Percentiles rank a stretch among this genome's conserved stretches.
These are phyloP conservation scores for Rubus parviflorus DNA, from an alignment of 306 rosid species.

Conservation along the genomic window DNA sequence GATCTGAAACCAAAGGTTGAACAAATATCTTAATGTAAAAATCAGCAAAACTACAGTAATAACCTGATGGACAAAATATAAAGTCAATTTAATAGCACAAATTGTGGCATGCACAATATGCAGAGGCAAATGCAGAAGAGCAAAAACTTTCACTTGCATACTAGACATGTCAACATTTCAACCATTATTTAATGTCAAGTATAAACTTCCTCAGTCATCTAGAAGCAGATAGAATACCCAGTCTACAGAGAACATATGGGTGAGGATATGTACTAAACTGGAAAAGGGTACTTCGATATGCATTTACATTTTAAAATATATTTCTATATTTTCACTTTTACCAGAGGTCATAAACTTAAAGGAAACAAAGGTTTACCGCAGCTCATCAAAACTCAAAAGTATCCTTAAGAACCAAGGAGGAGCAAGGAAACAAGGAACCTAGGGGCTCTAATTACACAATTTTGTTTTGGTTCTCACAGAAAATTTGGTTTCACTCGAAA, in stretches of 20 bases:
- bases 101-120: background rate
- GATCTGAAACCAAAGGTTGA: constrained; percentile 36
- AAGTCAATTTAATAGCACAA: background rate
- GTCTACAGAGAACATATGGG: background rate
- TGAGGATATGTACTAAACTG: background rate
- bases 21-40: constrained; percentile 6
- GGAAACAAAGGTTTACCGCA: background rate
- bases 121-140: background rate
- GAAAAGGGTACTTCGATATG: background rate
- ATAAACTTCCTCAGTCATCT: background rate
- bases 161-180: background rate
- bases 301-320: background rate
- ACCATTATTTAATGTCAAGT: background rate
- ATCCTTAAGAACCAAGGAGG: background rate
- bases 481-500: background rate
- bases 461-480: background rate
- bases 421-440: background rate
- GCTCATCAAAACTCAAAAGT: background rate
- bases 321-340: background rate
- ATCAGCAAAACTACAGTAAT: background rate
- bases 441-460: background rate
- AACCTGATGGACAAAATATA: background rate
- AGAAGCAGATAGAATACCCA: background rate
- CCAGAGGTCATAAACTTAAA: background rate
- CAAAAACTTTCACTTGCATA: background rate